Base-by-base conservation (phyloP, 352 stramenopile species). In the Phytophthora litchii region DNA sequence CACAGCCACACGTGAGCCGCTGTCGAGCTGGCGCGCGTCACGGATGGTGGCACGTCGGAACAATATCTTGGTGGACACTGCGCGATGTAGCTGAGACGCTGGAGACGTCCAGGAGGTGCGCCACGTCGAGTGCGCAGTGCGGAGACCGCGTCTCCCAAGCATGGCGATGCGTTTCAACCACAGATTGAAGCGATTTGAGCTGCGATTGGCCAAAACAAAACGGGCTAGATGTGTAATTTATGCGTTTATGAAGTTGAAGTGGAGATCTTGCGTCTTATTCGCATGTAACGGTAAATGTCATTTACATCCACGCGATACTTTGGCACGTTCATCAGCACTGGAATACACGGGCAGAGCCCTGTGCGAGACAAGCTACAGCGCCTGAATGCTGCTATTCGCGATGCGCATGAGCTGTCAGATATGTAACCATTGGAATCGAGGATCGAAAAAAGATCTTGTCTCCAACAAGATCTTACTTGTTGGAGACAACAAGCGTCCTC, bases 1-100 rank as follows among this genome's bases (percentile, higher is more conserved):
- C 14, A 91, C 61, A 23, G 70, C 70, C 17, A 88, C 77, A 31
- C 53, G 76, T 31, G 64, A 58, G 48, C 79, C 79, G 50, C 67
- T 72, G 20, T 57, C 53, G 6, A 75, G 68, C 32, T 69, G 9
- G 2, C 67, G 72, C 48, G 70, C 79, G 3, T 82, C 67, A 5
- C 70, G 77, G 62, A 89, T 84, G 34, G 70, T 73, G 14, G 67
- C 68, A 27, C 74, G 76, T 35, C 32, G 45, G 17, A 54, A 60
- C 9, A 77, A 42, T 9, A 54, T 42, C 31, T 57, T 69, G n/a
- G 64, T 47, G 43, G 62, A 65, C 4, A 56, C 44, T 32, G 52
- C 20, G 19, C 59, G 64, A 52, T 58, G 46, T 7, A 47, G 42
- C 19, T 48, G 51, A 1, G 11, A 17, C 13, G 34, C 12, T 21